Percentiles rank a stretch among this genome's conserved stretches.
Conservation (phyloP, 1,284 basidiomycete species). For the Anthracocystis walkeri region DNA sequence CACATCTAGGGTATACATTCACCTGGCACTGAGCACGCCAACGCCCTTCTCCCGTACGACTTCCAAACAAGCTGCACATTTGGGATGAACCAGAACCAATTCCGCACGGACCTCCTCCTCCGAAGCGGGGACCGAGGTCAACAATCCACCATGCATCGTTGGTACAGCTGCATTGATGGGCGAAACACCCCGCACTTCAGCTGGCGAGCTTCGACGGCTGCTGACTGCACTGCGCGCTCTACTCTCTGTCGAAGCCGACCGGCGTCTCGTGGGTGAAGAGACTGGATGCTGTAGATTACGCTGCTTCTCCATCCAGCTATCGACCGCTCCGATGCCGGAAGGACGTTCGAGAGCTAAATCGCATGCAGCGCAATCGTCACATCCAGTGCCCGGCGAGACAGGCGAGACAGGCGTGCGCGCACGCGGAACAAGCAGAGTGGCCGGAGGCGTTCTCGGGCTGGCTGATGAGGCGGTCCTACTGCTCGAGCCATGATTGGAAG, state of each 20-base stretch:
- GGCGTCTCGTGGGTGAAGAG: conserved; percentile 1
- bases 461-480: conserved; percentile 23
- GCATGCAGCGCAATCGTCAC: conserved; percentile 57
- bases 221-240: conserved; percentile 4
- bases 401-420: not conserved
- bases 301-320: conserved; percentile 50
- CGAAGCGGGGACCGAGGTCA: conserved; percentile 11
- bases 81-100: conserved; percentile 43
- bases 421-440: conserved; percentile 1
- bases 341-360: conserved; percentile 54
- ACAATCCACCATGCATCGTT: conserved; percentile 34
- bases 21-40: conserved; percentile 33
- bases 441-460: conserved; percentile 27
- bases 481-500: conserved; percentile 13
- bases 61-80: conserved; percentile 35
- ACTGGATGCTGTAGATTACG: not conserved
- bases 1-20: conserved; percentile 3
- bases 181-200: not conserved
- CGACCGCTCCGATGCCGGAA: conserved; percentile 52
- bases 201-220: conserved; percentile 13
- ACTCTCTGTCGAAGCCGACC: conserved; percentile 14
- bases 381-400: conserved; percentile 12
- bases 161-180: conserved; percentile 9
- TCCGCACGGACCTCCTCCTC: conserved; percentile 31
- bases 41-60: conserved; percentile 37